phyloP scores from a whole-genome alignment of 441 rosid species.

The Jatropha podagrica region DNA sequence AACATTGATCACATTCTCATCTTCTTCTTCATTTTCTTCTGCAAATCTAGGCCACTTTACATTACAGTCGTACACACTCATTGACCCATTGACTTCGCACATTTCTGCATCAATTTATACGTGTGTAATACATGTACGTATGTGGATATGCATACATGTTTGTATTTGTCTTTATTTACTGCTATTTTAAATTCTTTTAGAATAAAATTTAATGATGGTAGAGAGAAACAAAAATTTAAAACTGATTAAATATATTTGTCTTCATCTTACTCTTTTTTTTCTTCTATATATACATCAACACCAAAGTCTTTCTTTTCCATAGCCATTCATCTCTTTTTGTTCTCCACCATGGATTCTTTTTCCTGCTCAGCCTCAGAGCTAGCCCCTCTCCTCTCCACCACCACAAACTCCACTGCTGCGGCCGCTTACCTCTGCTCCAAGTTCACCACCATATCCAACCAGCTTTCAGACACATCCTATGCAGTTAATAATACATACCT shows the following conservation, averaged over 20 bases:
- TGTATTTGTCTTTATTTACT: background rate
- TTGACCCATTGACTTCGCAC: background rate
- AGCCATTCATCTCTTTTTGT: slow-evolving; percentile 1
- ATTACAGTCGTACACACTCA: background rate
- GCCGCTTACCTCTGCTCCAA: slow-evolving; percentile 65
- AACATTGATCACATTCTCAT: background rate
- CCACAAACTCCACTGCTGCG: slow-evolving; percentile 51
- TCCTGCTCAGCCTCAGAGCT: slow-evolving; percentile 51
- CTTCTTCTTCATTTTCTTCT: background rate
- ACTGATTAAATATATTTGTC: background rate
- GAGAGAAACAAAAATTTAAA: background rate
- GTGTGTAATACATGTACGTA: background rate
- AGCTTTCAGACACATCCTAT: slow-evolving; percentile 55
- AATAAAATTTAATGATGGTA: background rate
- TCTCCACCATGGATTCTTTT: slow-evolving; percentile 25
- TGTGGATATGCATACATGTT: background rate
- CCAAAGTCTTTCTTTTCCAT: background rate
- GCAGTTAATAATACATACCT: slow-evolving; percentile 84
- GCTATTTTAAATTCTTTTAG: background rate
- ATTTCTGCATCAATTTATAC: background rate
- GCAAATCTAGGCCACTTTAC: background rate
- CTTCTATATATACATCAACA: background rate
- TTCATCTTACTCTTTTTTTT: background rate
- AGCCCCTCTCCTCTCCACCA: slow-evolving; percentile 44
- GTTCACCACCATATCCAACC: slow-evolving; percentile 36